phyloP scores from a whole-genome alignment of 106 monocot species.

The Dendrobium huoshanense region DNA sequence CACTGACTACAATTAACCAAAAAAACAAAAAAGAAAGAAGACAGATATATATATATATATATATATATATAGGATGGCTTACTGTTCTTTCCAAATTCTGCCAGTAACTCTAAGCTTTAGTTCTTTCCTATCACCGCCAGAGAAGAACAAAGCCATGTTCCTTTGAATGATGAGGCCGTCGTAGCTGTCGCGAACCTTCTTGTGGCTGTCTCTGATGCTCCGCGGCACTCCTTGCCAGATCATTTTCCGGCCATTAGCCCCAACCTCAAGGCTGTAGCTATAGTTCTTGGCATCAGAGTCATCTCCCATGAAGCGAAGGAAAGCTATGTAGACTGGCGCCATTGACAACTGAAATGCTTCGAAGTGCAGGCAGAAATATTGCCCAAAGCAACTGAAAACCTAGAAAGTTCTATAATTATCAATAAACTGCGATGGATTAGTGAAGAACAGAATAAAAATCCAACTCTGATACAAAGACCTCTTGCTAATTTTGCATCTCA shows the following conservation, averaged over 20 bases:
- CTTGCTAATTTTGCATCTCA: no score
- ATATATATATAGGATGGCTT: not conserved
- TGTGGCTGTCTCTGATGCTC: constrained; percentile 25
- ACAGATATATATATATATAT: no score
- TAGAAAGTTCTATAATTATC: not conserved
- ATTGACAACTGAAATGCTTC: constrained; percentile 17
- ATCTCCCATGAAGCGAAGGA: constrained; percentile 16
- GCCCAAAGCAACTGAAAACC: constrained; percentile 22
- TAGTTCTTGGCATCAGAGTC: constrained; percentile 18
- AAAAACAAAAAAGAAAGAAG: no score
- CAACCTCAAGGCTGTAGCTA: constrained; percentile 21
- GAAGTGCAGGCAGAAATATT: constrained; percentile 20
- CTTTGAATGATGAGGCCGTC: constrained; percentile 20
- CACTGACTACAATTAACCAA: no score
- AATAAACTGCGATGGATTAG: not conserved
- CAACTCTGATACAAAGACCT: no score
- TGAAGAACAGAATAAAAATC: no score
- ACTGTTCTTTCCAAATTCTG: constrained; percentile 22
- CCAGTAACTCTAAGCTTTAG: constrained; percentile 17
- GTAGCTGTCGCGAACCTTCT: constrained; percentile 21
- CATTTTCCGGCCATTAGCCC: constrained; percentile 15
- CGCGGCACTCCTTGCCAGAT: constrained; percentile 22
- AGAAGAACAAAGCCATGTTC: constrained; percentile 20
- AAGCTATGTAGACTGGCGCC: constrained; percentile 22
- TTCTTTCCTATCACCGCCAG: constrained; percentile 12